Base-by-base conservation (phyloP, 2,329 filamentous ascomycete genomes). In the Cladobotryum protrusum region DNA sequence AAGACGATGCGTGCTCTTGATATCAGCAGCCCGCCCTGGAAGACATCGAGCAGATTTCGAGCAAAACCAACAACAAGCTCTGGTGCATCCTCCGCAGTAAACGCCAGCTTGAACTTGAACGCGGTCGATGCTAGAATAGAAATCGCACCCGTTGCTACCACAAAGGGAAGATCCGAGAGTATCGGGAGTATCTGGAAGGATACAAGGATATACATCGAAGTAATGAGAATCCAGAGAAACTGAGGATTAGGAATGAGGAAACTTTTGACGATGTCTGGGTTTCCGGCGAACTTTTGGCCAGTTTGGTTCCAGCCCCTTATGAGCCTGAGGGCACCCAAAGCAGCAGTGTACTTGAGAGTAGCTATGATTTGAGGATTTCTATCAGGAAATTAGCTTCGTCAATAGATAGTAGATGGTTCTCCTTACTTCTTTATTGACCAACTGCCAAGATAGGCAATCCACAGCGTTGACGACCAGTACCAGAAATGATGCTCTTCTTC, bases 401-500 rank as follows among this genome's bases (percentile, higher is more conserved):
- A n/a, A n/a, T 45, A 11, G 11, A 37, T n/a, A 13, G 14, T 4
- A 19, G 41, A 61, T 41, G 3, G 3, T 1, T 19, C 29, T 1
- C 1, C 18, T 19, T 56, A 73, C 73, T 67, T 68, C 50, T 62
- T 64, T 41, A 73, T 69, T 61, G 71, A 68, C 56, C 72, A 76
- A 39, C 78, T 56, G 32, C 72, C 74, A 12, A 85, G 68, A 29
- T 75, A 71, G 1, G 73, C 68, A 32, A 86, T 63, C 87, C 87
- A 95, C 6, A 81, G 78, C 0, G 86, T 83, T 0, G 85, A 79
- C 1, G 82, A 70, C 90, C 92, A 97, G 69, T 99, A 97, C 93
- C 93, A 99, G 65, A 96, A 96, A 58, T 97, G 89, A 45, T 99
- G 93, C 66, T 99, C 93, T 69, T 99, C 93, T 67, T 99, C 93